Conservation (phyloP, 768 basidiomycete species). For the Sarcodon aspratus region DNA sequence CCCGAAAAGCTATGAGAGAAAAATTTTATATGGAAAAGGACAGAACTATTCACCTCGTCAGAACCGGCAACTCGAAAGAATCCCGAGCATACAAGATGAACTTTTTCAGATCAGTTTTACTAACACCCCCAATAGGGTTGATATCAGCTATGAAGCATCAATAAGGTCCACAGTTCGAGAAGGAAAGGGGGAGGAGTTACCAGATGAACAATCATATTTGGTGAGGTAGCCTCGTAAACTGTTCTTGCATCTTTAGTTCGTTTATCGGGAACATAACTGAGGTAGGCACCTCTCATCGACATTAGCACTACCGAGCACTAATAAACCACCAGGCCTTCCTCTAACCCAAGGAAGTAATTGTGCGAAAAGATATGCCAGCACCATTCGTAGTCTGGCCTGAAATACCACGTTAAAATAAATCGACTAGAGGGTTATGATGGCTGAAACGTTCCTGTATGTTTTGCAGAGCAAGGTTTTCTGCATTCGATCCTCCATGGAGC, state of each 20-base stretch:
- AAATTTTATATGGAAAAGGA: background rate
- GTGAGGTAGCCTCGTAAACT: slow-evolving; percentile 95
- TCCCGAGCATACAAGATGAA: slow-evolving; percentile 81
- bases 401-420: background rate
- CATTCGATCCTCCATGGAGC: slow-evolving; percentile 73
- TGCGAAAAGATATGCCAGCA: slow-evolving; percentile 88
- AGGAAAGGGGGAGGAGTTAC: slow-evolving; percentile 21
- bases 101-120: slow-evolving; percentile 93
- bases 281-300: slow-evolving; percentile 84
- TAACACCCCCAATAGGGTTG: slow-evolving; percentile 97
- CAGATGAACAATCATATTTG: slow-evolving; percentile 94
- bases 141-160: slow-evolving; percentile 61
- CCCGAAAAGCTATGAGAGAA: background rate
- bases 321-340: slow-evolving; percentile 71
- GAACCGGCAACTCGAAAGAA: slow-evolving; percentile 76
- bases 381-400: slow-evolving; percentile 89
- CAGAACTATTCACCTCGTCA: slow-evolving; percentile 44
- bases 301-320: slow-evolving; percentile 96
- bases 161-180: background rate
- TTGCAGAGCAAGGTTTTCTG: slow-evolving; percentile 94
- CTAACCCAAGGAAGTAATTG: slow-evolving; percentile 90
- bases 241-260: background rate
- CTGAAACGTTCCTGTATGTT: slow-evolving; percentile 70
- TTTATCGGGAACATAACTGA: background rate
- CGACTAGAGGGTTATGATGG: background rate